Evolutionary conservation across 1,139 yeast species (phyloP), one percentile per base, ranked within the genome.

Genomic region (Diutina mesorugosa): DNA sequence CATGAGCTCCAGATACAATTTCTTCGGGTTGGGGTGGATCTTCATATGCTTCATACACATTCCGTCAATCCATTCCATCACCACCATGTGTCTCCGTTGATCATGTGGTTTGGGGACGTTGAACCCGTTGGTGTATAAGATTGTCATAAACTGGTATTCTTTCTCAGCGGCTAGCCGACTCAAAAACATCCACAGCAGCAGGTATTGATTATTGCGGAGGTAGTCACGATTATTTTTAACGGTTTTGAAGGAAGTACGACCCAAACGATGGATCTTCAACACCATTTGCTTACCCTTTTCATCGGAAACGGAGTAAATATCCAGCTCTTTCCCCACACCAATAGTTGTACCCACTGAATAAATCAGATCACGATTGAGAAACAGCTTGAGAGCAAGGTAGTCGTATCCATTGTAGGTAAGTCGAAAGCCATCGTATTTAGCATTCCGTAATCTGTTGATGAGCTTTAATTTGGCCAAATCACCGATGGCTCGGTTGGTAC

Each of bases 251-350:
- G 97, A 90, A 0, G 95, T 87, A 67, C 99, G 81, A 41, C 99
- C 99, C 59, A 93, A 76, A 62, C 99, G 79, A 70, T 91, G 98
- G 54, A 93, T 86, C 70, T 93, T 93, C 66, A 95, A 69, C 12
- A 91, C 97, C 64, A 80, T 80, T 59, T 82, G 81, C 16, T 67
- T 68, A 1, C 95, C 95, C 30, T 77, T 67, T 10, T 78, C 73
- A 64, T 87, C 93, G 58, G 87, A 84, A 0, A 88, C 91, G n/a
- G 93, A 80, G 68, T 86, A 90, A 64, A 93, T 91, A 71, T 93
- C 99, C 4, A 97, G 90, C 69, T 93, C 99, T 68, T 93, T 93
- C 65, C 99, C 99, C 56, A 95, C 96, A 58, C 99, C 99, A 64
- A 93, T 90, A 29, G 87, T 89, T 52, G 85, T 79, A 18, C 97